Percentiles rank a stretch among this genome's conserved stretches.
Conservation (phyloP, 2,329 filamentous ascomycete genomes). For the Laburnicola sp. region DNA sequence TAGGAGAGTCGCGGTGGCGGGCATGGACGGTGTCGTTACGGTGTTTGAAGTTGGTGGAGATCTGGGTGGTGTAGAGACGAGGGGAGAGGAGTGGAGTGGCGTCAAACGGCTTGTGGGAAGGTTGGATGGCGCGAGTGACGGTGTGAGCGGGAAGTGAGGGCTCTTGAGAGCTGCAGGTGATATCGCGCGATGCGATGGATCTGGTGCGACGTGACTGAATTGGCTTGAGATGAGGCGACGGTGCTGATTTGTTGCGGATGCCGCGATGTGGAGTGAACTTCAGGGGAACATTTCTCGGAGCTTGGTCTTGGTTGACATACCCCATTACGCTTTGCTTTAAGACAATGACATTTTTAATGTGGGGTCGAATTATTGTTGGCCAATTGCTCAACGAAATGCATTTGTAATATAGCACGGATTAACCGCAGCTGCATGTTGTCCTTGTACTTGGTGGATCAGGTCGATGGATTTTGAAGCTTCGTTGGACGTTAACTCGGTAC, state of each 20-base stretch:
- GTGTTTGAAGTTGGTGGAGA: conserved; percentile 89
- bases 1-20: conserved; percentile 82
- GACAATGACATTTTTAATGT: too few relatives aligned
- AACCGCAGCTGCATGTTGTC: too few relatives aligned
- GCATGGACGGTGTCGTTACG: conserved; percentile 85
- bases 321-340: conserved; percentile 3
- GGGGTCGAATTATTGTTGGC: too few relatives aligned
- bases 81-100: conserved; percentile 87
- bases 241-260: too few relatives aligned
- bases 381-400: too few relatives aligned
- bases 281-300: neutral
- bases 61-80: conserved; percentile 81
- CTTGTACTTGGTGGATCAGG: too few relatives aligned
- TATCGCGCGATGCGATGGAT: neutral
- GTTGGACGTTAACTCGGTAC: too few relatives aligned
- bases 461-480: too few relatives aligned
- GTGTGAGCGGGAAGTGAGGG: conserved; percentile 31
- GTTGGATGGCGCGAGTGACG: conserved; percentile 58
- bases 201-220: neutral
- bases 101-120: conserved; percentile 87
- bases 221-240: too few relatives aligned
- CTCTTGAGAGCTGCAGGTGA: neutral
- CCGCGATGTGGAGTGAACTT: neutral
- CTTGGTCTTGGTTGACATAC: conserved; percentile 4
- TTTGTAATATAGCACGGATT: too few relatives aligned